Percentiles rank a stretch among this genome's conserved stretches.
phyloP scores from a whole-genome alignment of 352 stramenopile species.

The Globisporangium takayamanum region DNA sequence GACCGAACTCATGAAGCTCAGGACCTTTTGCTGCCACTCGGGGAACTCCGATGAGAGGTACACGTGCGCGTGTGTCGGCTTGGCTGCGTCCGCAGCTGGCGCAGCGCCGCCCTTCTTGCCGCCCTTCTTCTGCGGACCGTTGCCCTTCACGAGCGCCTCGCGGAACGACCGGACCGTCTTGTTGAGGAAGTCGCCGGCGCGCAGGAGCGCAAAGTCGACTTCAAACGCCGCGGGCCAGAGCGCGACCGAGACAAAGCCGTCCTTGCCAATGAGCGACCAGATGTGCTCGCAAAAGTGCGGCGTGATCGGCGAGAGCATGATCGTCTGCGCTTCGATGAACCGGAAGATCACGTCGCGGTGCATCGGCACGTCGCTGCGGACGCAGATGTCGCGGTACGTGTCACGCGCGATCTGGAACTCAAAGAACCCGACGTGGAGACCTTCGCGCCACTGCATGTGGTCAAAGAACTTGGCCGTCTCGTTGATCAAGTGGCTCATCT shows the following conservation, averaged over 20 bases:
- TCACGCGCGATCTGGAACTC: conserved; percentile 98
- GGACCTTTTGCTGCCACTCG: conserved; percentile 79
- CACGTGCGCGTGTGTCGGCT: conserved; percentile 82
- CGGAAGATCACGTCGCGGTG: conserved; percentile 89
- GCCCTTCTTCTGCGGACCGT: conserved; percentile 76
- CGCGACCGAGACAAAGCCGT: conserved; percentile 87
- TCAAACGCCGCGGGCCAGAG: conserved; percentile 81
- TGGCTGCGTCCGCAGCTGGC: conserved; percentile 71
- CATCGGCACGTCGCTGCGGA: conserved; percentile 78
- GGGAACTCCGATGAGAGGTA: conserved; percentile 84
- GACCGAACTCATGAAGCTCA: conserved; percentile 73
- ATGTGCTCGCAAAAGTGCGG: conserved; percentile 94
- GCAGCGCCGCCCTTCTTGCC: conserved; percentile 75
- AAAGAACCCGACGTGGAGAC: conserved; percentile 97
- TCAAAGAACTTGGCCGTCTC: conserved; percentile 86
- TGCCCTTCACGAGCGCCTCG: conserved; percentile 71
- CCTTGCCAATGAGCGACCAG: conserved; percentile 90
- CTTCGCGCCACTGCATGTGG: conserved; percentile 93
- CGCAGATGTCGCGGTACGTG: conserved; percentile 96
- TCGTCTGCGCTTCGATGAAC: conserved; percentile 91
- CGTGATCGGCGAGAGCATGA: conserved; percentile 95
- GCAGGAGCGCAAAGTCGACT: conserved; percentile 90
- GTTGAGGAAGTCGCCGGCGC: conserved; percentile 91
- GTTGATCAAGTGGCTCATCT: conserved; percentile 95
- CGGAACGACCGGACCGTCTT: conserved; percentile 91